Evolutionary conservation across 331 rosid species (phyloP), one percentile per base, ranked within the genome.

Genomic region (Ulmus americana): DNA sequence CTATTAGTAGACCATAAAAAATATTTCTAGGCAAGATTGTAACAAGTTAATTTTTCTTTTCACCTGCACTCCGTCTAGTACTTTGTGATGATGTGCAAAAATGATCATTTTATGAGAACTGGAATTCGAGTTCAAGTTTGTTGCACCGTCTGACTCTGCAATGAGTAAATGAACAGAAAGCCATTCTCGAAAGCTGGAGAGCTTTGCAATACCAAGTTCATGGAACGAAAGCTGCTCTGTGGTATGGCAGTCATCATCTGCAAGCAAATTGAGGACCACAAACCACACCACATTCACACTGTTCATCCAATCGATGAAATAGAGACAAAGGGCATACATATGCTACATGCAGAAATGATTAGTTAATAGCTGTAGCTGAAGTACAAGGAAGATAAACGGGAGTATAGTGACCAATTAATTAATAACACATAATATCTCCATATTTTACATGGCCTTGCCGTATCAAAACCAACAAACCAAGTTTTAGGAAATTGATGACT

Each of bases 71-170:
- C 89, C 89, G 9, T 92, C 95, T 72, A 92, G 97, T 59, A 88
- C 97, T 78, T 77, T 88, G 76, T 78, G 96, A 72, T 92, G 96
- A 85, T 92, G 98, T 43, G 88, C 96, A 86, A 92, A 92, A 73
- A 92, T 79, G 60, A 92, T 78, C 95, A 86, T 92, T 79, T 89
- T 92, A 12, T 82, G 86, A 72, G 94, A 80, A 63, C 63, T 71
- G 8, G 64, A 73, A 66, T 51, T 69, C 15, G 60, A 58, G 58
- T 83, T 82, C 63, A 76, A 70, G 60, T 76, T 82, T 65, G 45
- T 48, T 41, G 48, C 77, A 73, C 63, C 79, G 67, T 84, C 87
- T 55, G 82, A 70, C 67, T 82, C 89, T 8, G 74, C 83, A 72
- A 76, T 45, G 62, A 92, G 77, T 64, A 95, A 87, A 82, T 92